Conservation (phyloP, 1,284 basidiomycete genomes). For the Sphagnurus paluster region DNA sequence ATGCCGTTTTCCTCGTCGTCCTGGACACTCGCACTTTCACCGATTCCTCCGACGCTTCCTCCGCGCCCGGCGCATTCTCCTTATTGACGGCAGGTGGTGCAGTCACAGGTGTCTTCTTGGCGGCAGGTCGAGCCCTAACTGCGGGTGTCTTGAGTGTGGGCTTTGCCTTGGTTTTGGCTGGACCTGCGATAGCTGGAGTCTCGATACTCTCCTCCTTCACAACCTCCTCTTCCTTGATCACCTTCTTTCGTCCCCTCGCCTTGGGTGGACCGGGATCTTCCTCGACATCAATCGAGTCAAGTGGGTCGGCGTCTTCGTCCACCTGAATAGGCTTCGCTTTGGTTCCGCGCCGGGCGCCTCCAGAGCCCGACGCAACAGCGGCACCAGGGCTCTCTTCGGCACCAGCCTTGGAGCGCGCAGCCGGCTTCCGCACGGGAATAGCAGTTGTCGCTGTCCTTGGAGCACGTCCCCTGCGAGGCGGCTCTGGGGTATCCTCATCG, state of each 20-base stretch:
- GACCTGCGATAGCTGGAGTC: conserved; percentile 1
- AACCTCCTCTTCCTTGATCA: not conserved
- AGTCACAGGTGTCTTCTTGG: conserved; percentile 25
- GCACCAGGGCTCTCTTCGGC: conserved; percentile 6
- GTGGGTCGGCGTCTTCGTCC: conserved; percentile 19
- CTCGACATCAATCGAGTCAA: conserved; percentile 20
- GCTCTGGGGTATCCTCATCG: conserved; percentile 11
- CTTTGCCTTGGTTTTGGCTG: conserved; percentile 7
- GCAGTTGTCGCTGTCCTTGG: conserved; percentile 8
- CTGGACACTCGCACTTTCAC: conserved; percentile 29
- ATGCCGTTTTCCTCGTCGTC: conserved; percentile 18
- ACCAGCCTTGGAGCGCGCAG: conserved; percentile 14
- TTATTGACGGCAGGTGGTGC: conserved; percentile 26
- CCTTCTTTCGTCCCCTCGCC: conserved; percentile 13
- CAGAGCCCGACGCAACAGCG: conserved; percentile 12
- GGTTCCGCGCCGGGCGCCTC: conserved; percentile 18
- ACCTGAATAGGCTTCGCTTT: conserved; percentile 14
- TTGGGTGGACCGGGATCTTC: conserved; percentile 6
- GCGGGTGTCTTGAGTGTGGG: conserved; percentile 14
- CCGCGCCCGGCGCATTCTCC: conserved; percentile 28
- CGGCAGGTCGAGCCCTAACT: conserved; percentile 10
- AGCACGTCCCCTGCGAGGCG: conserved; percentile 16
- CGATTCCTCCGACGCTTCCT: conserved; percentile 19
- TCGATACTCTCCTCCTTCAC: not conserved
- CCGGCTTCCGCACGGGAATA: conserved; percentile 4